Percentiles rank a stretch among this genome's conserved stretches.
Conservation (phyloP, 257 asterid species). For the Solanum sitiens region DNA sequence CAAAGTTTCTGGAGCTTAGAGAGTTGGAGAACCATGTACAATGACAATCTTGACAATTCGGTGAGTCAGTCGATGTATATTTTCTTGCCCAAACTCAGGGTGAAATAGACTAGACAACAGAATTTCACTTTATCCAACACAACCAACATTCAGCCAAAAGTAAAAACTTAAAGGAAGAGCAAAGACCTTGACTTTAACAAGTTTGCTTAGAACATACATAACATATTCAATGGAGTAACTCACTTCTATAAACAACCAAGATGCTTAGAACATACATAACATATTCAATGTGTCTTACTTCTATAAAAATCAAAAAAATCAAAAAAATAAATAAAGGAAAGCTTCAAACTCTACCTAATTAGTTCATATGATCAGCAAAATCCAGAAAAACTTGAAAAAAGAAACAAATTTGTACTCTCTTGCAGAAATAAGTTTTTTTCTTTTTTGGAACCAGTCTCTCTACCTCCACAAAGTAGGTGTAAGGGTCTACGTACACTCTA, state of each 20-base stretch:
- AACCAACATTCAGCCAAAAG: background rate
- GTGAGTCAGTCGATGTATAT: background rate
- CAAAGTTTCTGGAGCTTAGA: background rate
- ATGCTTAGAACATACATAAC: background rate
- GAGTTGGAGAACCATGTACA: background rate
- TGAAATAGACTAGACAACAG: background rate
- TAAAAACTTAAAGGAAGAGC: background rate
- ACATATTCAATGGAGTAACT: background rate
- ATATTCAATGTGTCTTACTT: background rate
- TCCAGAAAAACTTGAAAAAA: background rate
- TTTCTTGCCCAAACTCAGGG: background rate
- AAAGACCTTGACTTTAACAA: background rate
- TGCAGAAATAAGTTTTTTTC: background rate
- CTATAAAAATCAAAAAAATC: background rate
- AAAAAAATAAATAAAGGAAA: background rate
- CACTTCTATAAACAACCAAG: background rate
- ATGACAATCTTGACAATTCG: background rate
- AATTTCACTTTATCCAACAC: background rate
- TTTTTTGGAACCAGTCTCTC: background rate
- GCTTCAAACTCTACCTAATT: background rate
- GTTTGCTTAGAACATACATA: background rate
- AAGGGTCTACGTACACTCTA: background rate
- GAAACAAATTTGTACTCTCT: background rate
- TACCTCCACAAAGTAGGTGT: background rate
- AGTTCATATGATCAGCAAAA: background rate